A percentile compares a stretch with the other conserved stretches of the same genome.
Evolutionary conservation across 2,329 filamentous ascomycete species (phyloP).

Genomic region (Alternaria brassicicola): DNA sequence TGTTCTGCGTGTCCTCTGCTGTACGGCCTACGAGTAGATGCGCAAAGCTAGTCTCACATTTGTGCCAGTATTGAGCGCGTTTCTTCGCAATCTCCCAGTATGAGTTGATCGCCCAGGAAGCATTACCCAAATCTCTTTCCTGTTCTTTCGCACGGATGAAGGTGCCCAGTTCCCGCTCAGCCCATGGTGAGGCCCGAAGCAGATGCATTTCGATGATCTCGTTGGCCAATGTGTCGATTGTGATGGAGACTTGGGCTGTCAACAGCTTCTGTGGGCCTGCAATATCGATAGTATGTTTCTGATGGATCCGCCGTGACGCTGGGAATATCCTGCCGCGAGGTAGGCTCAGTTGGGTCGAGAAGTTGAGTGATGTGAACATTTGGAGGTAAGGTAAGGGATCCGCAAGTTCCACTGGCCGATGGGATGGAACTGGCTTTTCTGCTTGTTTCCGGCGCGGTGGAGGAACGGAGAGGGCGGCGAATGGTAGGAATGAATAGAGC

Average conservation of each 20-base stretch:
- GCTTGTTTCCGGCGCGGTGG: slow-evolving; percentile 31
- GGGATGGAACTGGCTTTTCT: slow-evolving; percentile 61
- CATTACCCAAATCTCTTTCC: slow-evolving; percentile 62
- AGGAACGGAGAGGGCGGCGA: slow-evolving; percentile 34
- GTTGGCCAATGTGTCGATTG: slow-evolving; percentile 52
- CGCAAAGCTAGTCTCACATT: slow-evolving; percentile 57
- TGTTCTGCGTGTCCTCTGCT: slow-evolving; percentile 26
- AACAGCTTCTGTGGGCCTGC: slow-evolving; percentile 62
- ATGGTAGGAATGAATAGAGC: slow-evolving; percentile 51
- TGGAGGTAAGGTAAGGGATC: slow-evolving; percentile 73
- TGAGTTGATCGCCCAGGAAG: slow-evolving; percentile 71
- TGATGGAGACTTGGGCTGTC: slow-evolving; percentile 62
- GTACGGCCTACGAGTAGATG: slow-evolving; percentile 29
- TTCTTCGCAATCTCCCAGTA: slow-evolving; percentile 68
- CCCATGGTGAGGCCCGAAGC: slow-evolving; percentile 62
- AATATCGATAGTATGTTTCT: slow-evolving; percentile 61
- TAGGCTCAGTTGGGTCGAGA: slow-evolving; percentile 59
- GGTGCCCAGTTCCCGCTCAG: slow-evolving; percentile 63
- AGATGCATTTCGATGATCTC: slow-evolving; percentile 63
- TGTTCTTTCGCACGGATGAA: slow-evolving; percentile 55
- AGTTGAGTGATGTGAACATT: slow-evolving; percentile 71
- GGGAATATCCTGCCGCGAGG: slow-evolving; percentile 20
- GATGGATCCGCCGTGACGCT: slow-evolving; percentile 23
- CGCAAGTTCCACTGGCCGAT: slow-evolving; percentile 66
- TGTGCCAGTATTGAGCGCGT: slow-evolving; percentile 68